Evolutionary conservation across 2,329 filamentous ascomycete genomes (phyloP).

Genomic region (Arachnomyces sp.): DNA sequence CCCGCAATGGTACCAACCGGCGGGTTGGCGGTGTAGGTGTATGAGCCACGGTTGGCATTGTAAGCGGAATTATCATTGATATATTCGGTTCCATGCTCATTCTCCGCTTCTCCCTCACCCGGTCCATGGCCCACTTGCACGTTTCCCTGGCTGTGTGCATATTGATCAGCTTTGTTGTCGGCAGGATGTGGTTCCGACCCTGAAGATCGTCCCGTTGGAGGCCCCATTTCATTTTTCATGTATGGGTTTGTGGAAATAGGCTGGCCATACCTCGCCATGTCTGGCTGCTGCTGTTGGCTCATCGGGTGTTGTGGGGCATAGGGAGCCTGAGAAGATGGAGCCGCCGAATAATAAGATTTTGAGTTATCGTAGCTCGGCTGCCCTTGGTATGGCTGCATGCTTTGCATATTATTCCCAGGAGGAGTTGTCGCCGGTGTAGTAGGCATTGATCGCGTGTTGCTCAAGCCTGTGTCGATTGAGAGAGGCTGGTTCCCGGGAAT

Average conservation of each 20-base stretch:
- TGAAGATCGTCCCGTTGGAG: slow-evolving; percentile 59
- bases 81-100: slow-evolving; percentile 69
- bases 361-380: slow-evolving; percentile 68
- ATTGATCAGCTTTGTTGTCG: slow-evolving; percentile 60
- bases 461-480: slow-evolving; percentile 72
- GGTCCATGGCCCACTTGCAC: slow-evolving; percentile 48
- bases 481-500: slow-evolving; percentile 61
- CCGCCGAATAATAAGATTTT: slow-evolving; percentile 69
- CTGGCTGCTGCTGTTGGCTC: slow-evolving; percentile 42
- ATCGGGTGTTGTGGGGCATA: slow-evolving; percentile 57
- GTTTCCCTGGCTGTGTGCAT: slow-evolving; percentile 46
- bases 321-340: slow-evolving; percentile 58
- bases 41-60: slow-evolving; percentile 62
- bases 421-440: slow-evolving; percentile 88
- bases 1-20: slow-evolving; percentile 59
- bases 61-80: slow-evolving; percentile 71
- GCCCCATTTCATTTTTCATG: slow-evolving; percentile 82
- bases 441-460: slow-evolving; percentile 75
- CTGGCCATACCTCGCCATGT: slow-evolving; percentile 61
- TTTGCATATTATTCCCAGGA: slow-evolving; percentile 67
- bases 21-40: slow-evolving; percentile 65
- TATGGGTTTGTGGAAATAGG: slow-evolving; percentile 52
- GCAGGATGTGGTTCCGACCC: slow-evolving; percentile 56
- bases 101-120: slow-evolving; percentile 62
- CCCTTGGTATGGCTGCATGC: slow-evolving; percentile 69